Conservation (phyloP, 257 asterid species). For the Verbena officinalis region DNA sequence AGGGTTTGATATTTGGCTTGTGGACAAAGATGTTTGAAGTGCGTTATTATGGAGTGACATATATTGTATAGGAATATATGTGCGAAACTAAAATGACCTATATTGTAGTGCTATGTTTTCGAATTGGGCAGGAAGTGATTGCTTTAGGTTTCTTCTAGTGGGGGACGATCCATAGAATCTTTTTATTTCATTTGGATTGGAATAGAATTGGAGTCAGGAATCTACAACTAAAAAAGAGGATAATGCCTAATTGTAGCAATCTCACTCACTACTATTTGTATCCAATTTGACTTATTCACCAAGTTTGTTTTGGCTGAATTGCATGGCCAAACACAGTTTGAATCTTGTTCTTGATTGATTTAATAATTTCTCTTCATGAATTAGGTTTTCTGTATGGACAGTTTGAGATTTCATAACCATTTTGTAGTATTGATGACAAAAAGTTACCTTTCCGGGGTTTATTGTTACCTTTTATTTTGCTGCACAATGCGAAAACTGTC, state of each 20-base stretch:
- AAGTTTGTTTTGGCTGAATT: slow-evolving; percentile 4
- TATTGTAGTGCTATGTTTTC: background rate
- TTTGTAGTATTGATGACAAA: background rate
- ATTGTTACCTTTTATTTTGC: background rate
- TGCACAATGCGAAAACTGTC: slow-evolving; percentile 9
- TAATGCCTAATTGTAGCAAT: background rate
- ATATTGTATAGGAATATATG: background rate
- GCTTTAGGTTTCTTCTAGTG: background rate
- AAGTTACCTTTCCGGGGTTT: slow-evolving; percentile 13
- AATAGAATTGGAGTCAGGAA: background rate
- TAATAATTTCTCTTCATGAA: background rate
- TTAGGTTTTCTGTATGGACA: background rate
- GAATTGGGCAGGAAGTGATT: background rate
- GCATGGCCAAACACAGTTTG: background rate
- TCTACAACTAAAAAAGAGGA: background rate
- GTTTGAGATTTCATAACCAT: slow-evolving; percentile 2
- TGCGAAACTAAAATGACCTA: slow-evolving; percentile 1
- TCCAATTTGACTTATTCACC: background rate
- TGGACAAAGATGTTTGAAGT: slow-evolving; percentile 15
- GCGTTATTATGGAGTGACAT: background rate
- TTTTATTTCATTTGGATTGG: background rate
- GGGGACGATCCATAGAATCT: background rate
- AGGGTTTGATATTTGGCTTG: slow-evolving; percentile 5
- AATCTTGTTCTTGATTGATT: slow-evolving; percentile 3
- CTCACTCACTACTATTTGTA: background rate